Evolutionary conservation across 805 yeast species (phyloP).

Genomic region (Lachancea kluyveri): DNA sequence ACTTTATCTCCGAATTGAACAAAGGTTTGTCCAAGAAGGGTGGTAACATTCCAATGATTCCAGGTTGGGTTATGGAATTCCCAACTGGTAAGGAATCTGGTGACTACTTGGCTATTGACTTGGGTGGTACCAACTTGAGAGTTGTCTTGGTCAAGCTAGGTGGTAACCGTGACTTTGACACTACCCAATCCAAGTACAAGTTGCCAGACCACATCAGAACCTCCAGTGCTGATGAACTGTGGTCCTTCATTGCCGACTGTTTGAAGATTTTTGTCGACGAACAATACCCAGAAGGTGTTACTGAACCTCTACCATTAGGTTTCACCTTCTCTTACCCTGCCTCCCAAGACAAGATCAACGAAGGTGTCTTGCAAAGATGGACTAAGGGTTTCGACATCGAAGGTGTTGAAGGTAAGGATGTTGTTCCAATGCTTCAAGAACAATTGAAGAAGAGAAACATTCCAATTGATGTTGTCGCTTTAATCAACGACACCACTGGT

Average conservation of each 20-base stretch:
- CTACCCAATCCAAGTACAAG: conserved; percentile 78
- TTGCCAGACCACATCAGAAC: conserved; percentile 76
- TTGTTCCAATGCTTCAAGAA: conserved; percentile 81
- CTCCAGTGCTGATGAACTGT: conserved; percentile 68
- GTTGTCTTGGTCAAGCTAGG: conserved; percentile 80
- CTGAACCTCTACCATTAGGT: conserved; percentile 67
- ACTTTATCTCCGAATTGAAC: conserved; percentile 71
- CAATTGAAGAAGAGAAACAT: conserved; percentile 59
- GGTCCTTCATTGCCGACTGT: conserved; percentile 81
- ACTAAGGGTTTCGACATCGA: conserved; percentile 95
- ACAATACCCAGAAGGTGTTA: conserved; percentile 62
- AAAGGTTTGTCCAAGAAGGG: conserved; percentile 73
- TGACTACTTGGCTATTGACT: conserved; percentile 84
- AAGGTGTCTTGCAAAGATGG: conserved; percentile 91
- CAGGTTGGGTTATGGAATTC: conserved; percentile 91
- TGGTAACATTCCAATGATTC: conserved; percentile 93
- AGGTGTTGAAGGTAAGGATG: conserved; percentile 91
- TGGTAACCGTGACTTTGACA: conserved; percentile 81
- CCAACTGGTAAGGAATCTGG: conserved; percentile 93
- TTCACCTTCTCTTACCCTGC: conserved; percentile 95
- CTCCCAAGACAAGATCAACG: conserved; percentile 73
- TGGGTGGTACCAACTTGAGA: conserved; percentile 96
- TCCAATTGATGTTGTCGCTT: conserved; percentile 83
- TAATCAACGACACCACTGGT: conserved; percentile 96
- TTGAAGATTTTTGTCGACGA: conserved; percentile 63